Evolutionary conservation across 441 rosid genomes (phyloP), one percentile per base, ranked within the genome.

Genomic region (Aquilaria agallochum): DNA sequence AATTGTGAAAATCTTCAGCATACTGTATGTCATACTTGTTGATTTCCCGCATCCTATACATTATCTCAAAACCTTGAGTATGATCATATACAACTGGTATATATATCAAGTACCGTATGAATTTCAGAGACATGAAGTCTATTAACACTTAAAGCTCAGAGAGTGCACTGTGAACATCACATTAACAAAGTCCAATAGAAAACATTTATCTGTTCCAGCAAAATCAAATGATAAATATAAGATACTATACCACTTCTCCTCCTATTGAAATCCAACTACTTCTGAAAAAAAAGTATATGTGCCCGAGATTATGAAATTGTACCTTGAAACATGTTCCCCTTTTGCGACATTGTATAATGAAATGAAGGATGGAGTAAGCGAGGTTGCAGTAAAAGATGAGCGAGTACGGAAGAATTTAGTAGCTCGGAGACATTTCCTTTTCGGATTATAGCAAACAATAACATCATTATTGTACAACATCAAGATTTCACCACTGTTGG

Each of bases 401-500:
- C 59, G 65, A 67, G 58, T 67, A 31, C 31, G 31, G 54, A 59
- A 53, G n/a, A 59, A 53, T 15, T 46, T 53, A 31, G 70, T 53
- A 15, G 13, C 42, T 31, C 59, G 31, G 5, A 53, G 14, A 20
- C 32, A 14, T 53, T 59, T 53, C 32, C 64, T 45, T 36, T 53
- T 59, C 3, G 30, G 70, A 30, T 67, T 59, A 44, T 46, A 53
- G 60, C 64, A 59, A 32, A 66, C 70, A 9, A 66, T 44, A 2
- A 7, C 30, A 46, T 53, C 49, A 33, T 32, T 27, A 13, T 67
- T 53, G 57, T 30, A 58, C 30, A 46, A 15, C 70, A 59, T 36
- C 59, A 67, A 53, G 47, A 59, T 59, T 45, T 67, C 70, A 48
- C 70, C 65, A 59, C 53, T 67, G 14, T 50, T 67, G 40, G 60